A percentile compares a stretch with the other conserved stretches of the same genome.
phyloP scores from a whole-genome alignment of 2,329 filamentous ascomycete species.

The Madurella fahalii region DNA sequence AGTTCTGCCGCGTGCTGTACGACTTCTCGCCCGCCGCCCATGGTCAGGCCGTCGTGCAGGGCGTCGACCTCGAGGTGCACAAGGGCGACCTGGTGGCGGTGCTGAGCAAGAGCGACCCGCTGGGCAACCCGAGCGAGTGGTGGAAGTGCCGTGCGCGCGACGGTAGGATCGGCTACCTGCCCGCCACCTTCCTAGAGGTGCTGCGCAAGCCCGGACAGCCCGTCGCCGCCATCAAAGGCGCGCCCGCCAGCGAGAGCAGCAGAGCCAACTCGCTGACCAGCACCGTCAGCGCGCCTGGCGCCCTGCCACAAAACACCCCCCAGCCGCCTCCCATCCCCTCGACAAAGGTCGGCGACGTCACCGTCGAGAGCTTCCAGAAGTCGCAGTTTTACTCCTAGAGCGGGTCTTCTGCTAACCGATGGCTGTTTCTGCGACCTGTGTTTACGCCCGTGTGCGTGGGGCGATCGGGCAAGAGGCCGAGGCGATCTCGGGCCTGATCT shows the following conservation, averaged over 20 bases:
- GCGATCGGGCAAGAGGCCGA: not conserved
- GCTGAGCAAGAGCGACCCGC: conserved; percentile 84
- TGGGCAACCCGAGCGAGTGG: conserved; percentile 92
- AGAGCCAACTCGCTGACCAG: conserved; percentile 50
- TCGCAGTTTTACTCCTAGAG: conserved; percentile 54
- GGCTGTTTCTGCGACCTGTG: no score
- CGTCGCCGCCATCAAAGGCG: conserved; percentile 50
- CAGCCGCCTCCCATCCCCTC: conserved; percentile 27
- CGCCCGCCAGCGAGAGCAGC: conserved; percentile 43
- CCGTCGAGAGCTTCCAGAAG: conserved; percentile 54
- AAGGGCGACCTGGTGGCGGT: conserved; percentile 96
- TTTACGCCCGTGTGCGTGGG: no score
- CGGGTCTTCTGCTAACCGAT: not conserved
- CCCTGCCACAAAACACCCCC: conserved; percentile 19
- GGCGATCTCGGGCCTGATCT: no score
- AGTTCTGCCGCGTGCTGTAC: conserved; percentile 92
- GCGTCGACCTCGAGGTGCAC: conserved; percentile 84
- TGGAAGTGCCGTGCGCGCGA: conserved; percentile 92
- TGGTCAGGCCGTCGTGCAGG: conserved; percentile 55
- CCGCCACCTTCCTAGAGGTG: conserved; percentile 84
- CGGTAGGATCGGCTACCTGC: conserved; percentile 86
- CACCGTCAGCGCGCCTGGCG: conserved; percentile 28
- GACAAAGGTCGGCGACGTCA: conserved; percentile 50
- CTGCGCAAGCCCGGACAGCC: conserved; percentile 50
- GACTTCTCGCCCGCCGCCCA: conserved; percentile 76